phyloP scores from a whole-genome alignment of 257 asterid species.

The Penstemon eatonii region DNA sequence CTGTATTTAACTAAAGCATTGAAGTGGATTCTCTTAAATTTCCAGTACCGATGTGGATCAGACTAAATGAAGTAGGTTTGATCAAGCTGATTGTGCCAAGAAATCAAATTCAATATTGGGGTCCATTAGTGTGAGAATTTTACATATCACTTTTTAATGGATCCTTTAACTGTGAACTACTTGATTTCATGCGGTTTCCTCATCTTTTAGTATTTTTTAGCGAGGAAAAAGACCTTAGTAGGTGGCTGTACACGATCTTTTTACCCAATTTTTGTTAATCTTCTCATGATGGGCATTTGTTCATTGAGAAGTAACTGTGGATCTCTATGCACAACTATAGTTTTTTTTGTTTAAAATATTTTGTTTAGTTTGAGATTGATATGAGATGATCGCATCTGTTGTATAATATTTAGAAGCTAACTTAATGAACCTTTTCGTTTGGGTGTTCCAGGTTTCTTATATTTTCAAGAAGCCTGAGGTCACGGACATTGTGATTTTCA shows the following conservation, averaged over 20 bases:
- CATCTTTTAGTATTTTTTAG: constrained; percentile 6
- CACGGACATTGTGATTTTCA: constrained; percentile 85
- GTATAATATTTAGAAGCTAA: constrained; percentile 10
- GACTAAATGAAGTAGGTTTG: constrained; percentile 24
- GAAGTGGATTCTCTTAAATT: constrained; percentile 24
- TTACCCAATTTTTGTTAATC: background rate
- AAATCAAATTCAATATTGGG: constrained; percentile 27
- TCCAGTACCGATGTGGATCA: constrained; percentile 18
- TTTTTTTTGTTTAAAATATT: background rate
- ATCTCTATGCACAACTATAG: background rate
- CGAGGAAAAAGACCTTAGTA: constrained; percentile 7
- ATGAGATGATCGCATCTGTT: constrained; percentile 11
- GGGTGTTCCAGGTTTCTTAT: constrained; percentile 72
- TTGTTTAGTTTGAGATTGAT: constrained; percentile 18
- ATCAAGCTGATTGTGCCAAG: constrained; percentile 28
- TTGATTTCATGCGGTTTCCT: background rate
- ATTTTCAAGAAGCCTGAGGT: constrained; percentile 77
- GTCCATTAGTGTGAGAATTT: constrained; percentile 20
- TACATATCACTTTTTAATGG: background rate
- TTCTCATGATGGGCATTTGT: background rate
- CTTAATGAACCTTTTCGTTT: constrained; percentile 10
- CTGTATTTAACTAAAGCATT: constrained; percentile 7
- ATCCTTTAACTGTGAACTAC: background rate
- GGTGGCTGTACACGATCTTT: constrained; percentile 8
- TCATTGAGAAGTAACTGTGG: background rate